phyloP scores from a whole-genome alignment of 345 rosid species.

The Streptanthus diversifolius region DNA sequence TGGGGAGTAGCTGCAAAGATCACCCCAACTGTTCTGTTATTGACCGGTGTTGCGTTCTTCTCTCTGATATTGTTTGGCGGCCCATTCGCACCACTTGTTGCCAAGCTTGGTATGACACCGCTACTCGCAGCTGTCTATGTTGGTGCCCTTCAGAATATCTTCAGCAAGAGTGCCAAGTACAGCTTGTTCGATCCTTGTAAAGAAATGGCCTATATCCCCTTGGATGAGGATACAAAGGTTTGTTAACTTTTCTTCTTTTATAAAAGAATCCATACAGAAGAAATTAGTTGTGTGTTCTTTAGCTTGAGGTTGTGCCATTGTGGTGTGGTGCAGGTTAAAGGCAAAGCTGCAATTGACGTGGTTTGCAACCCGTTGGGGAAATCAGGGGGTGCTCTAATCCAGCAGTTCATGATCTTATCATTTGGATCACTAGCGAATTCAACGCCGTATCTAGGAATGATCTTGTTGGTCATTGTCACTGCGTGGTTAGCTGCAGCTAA shows the following conservation, averaged over 20 bases:
- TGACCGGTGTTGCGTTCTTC: constrained; percentile 92
- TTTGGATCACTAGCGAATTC: constrained; percentile 93
- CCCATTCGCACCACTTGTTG: constrained; percentile 66
- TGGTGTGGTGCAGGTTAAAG: constrained; percentile 62
- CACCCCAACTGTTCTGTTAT: constrained; percentile 84
- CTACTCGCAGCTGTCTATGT: constrained; percentile 94
- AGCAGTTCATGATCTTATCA: constrained; percentile 91
- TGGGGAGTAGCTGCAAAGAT: constrained; percentile 97
- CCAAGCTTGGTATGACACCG: constrained; percentile 83
- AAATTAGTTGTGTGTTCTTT: neutral
- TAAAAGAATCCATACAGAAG: neutral
- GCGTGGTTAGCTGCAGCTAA: constrained; percentile 87
- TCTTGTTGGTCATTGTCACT: constrained; percentile 64
- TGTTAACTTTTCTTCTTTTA: neutral
- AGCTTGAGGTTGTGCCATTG: neutral
- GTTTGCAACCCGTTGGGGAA: constrained; percentile 96
- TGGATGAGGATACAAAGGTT: constrained; percentile 97
- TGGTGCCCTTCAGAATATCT: constrained; percentile 94
- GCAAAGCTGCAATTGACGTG: constrained; percentile 95
- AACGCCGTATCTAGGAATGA: constrained; percentile 82
- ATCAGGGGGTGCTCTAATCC: constrained; percentile 93
- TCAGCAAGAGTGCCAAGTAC: constrained; percentile 99
- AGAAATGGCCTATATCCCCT: constrained; percentile 95
- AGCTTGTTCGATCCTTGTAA: constrained; percentile 97
- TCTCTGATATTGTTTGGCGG: constrained; percentile 73